Percentiles rank a stretch among this genome's conserved stretches.
Evolutionary conservation across 345 rosid species (phyloP).

Genomic region (Boechera divaricarpa): DNA sequence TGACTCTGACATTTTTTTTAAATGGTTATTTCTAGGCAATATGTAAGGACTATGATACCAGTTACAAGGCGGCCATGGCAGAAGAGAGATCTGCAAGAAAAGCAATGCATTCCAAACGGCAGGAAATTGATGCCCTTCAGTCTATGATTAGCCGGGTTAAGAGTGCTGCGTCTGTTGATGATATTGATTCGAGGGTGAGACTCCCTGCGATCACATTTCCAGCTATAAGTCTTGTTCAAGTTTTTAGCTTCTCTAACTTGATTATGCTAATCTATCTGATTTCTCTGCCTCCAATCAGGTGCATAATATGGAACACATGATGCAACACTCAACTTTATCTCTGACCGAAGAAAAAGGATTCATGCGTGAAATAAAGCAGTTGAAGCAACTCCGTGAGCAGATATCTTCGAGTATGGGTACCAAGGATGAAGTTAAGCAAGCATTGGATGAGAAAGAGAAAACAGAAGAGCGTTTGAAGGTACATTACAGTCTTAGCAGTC

Average conservation of each 20-base stretch:
- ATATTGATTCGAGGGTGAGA: conserved; percentile 67
- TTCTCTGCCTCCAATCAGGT: conserved; percentile 55
- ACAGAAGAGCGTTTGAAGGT: conserved; percentile 80
- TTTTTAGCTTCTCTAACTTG: conserved; percentile 11
- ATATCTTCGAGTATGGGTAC: conserved; percentile 60
- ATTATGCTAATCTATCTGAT: conserved; percentile 35
- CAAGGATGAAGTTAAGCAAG: conserved; percentile 65
- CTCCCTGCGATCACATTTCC: conserved; percentile 14
- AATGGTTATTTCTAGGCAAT: conserved; percentile 51
- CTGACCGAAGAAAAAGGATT: conserved; percentile 77
- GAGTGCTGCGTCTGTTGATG: conserved; percentile 58
- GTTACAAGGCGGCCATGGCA: conserved; percentile 52
- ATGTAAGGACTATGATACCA: conserved; percentile 51
- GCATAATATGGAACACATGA: conserved; percentile 65
- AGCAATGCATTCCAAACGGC: conserved; percentile 60
- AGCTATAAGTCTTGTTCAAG: conserved; percentile 17
- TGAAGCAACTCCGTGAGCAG: conserved; percentile 66
- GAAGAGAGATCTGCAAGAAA: conserved; percentile 70
- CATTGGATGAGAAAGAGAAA: conserved; percentile 65
- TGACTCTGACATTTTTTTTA: conserved; percentile 29
- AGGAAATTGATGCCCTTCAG: conserved; percentile 72
- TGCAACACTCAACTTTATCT: conserved; percentile 73
- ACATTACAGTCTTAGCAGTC: conserved; percentile 26
- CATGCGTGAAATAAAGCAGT: conserved; percentile 70
- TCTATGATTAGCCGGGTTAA: conserved; percentile 56